Percentiles rank a stretch among this genome's conserved stretches.
These are phyloP conservation scores for Irineochytrium annulatum DNA, from an alignment of 192 early-diverging fungal species.

Conservation along the genomic window DNA sequence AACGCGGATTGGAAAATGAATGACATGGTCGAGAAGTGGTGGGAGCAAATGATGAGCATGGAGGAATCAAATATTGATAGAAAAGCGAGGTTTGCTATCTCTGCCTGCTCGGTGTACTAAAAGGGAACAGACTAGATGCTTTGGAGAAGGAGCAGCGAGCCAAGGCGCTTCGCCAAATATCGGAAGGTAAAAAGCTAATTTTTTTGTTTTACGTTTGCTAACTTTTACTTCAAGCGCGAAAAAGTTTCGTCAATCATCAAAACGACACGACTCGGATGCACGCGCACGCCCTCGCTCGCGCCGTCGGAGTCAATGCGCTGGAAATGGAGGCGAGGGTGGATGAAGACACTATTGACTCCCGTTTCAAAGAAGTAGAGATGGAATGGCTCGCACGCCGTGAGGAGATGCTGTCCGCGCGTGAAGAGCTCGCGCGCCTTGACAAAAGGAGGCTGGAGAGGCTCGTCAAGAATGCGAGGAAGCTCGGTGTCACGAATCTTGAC, in stretches of 20 bases:
- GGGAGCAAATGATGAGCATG: conserved; percentile 41
- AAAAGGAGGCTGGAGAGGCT: conserved; percentile 19
- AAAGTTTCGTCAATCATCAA: conserved; percentile 27
- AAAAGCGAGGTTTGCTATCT: conserved; percentile 10
- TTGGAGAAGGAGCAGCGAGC: conserved; percentile 41
- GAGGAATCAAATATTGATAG: conserved; percentile 20
- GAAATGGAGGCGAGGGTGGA: conserved; percentile 9
- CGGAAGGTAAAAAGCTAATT: conserved; percentile 34
- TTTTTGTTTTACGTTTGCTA: conserved; percentile 1
- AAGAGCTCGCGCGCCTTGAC: conserved; percentile 29
- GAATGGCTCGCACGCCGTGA: conserved; percentile 39
- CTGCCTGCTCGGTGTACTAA: background rate
- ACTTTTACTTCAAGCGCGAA: conserved; percentile 20
- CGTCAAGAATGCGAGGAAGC: conserved; percentile 5
- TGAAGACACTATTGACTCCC: conserved; percentile 4
- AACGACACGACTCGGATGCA: conserved; percentile 9
- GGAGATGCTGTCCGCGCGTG: conserved; percentile 31
- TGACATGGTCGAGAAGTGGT: conserved; percentile 54
- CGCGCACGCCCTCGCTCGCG: conserved; percentile 12
- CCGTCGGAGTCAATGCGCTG: conserved; percentile 27
- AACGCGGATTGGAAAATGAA: conserved; percentile 47
- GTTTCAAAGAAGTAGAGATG: conserved; percentile 37
- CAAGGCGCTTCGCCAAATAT: conserved; percentile 31
- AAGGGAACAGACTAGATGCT: conserved; percentile 28
- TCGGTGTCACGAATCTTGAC: conserved; percentile 8